These are phyloP conservation scores for Xanthoconium purpureum DNA, from an alignment of 768 basidiomycete species.

Conservation along the genomic window DNA sequence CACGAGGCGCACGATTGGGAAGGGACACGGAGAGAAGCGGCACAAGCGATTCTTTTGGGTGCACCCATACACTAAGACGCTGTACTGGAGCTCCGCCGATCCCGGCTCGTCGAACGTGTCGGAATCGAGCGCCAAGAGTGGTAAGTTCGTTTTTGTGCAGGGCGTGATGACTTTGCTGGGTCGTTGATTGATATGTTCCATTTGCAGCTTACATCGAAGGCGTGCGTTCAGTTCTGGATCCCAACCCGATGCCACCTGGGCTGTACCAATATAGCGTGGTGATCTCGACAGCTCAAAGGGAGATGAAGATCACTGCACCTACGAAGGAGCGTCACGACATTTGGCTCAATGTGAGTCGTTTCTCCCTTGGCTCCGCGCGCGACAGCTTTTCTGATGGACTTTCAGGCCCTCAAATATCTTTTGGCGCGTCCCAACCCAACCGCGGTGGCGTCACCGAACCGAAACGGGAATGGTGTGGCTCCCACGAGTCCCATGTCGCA, in stretches of 20 bases:
- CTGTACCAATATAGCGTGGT: slow-evolving; percentile 90
- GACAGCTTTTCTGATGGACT: slow-evolving; percentile 8
- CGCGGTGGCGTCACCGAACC: slow-evolving; percentile 25
- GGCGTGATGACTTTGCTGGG: slow-evolving; percentile 6
- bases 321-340: slow-evolving; percentile 96
- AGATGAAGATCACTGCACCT: slow-evolving; percentile 98
- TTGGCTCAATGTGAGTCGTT: slow-evolving; percentile 77
- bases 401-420: slow-evolving; percentile 87
- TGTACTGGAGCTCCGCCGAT: slow-evolving; percentile 96
- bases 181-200: not conserved
- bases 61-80: slow-evolving; percentile 97
- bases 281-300: slow-evolving; percentile 87
- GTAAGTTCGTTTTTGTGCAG: slow-evolving; percentile 49
- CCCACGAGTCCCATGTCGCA: slow-evolving; percentile 50
- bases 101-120: slow-evolving; percentile 85
- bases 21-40: slow-evolving; percentile 83
- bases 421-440: slow-evolving; percentile 63
- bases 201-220: slow-evolving; percentile 85
- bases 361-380: slow-evolving; percentile 3
- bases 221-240: slow-evolving; percentile 88
- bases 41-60: slow-evolving; percentile 99
- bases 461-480: slow-evolving; percentile 31
- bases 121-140: slow-evolving; percentile 95
- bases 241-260: slow-evolving; percentile 94
- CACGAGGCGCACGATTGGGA: slow-evolving; percentile 84